A percentile compares a stretch with the other conserved stretches of the same genome.
phyloP scores from a whole-genome alignment of 2,329 filamentous ascomycete genomes.

The Penicillium nordicum region DNA sequence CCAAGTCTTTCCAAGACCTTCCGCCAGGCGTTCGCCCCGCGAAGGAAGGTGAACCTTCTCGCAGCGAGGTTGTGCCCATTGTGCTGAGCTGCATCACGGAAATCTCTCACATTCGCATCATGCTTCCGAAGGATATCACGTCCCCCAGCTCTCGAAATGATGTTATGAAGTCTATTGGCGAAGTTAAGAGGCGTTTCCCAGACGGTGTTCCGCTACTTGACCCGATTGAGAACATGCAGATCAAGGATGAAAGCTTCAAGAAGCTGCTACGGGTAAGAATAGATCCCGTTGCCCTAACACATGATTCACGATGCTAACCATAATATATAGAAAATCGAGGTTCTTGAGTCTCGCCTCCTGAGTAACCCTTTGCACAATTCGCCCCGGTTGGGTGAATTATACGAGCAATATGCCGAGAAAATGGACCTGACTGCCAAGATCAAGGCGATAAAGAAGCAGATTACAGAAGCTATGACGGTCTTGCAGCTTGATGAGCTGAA shows the following conservation, averaged over 20 bases:
- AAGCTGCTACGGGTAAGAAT: conserved; percentile 66
- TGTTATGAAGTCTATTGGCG: conserved; percentile 65
- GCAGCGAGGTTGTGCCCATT: conserved; percentile 81
- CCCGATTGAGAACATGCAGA: conserved; percentile 94
- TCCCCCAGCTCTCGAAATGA: conserved; percentile 65
- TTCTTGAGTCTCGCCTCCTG: conserved; percentile 84
- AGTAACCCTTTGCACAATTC: conserved; percentile 90
- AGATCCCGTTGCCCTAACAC: background rate
- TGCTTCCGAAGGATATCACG: conserved; percentile 74
- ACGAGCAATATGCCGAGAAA: conserved; percentile 82
- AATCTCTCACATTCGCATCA: conserved; percentile 78
- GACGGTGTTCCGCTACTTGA: conserved; percentile 87
- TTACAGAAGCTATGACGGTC: conserved; percentile 78
- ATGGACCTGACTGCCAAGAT: conserved; percentile 72
- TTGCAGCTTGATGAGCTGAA: conserved; percentile 95
- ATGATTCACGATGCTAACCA: conserved; percentile 16
- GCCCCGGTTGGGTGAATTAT: conserved; percentile 75
- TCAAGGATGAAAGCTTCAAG: conserved; percentile 89
- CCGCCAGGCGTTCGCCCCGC: conserved; percentile 61
- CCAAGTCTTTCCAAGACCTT: conserved; percentile 62
- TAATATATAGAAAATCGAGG: conserved; percentile 78
- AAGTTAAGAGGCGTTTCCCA: conserved; percentile 83
- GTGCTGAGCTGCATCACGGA: conserved; percentile 80
- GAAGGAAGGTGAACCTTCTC: conserved; percentile 60
- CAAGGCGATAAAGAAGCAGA: conserved; percentile 83